phyloP scores from a whole-genome alignment of 2,329 filamentous ascomycete species.

The Sclerotiophoma versabilis region DNA sequence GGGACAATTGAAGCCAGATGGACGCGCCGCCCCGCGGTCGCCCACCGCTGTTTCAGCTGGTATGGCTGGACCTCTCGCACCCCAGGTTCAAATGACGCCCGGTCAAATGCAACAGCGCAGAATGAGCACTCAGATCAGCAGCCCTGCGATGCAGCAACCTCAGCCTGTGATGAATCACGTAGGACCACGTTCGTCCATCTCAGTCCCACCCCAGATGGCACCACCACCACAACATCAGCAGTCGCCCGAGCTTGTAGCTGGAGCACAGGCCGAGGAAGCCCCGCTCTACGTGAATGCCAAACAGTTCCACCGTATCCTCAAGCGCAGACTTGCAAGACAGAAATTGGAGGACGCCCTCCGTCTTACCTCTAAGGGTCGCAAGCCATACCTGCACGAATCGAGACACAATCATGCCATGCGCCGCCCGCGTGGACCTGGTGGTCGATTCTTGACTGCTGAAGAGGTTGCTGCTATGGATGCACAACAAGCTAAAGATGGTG shows the following conservation, averaged over 20 bases:
- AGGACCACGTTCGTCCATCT: constrained; percentile 58
- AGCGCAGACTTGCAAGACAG: constrained; percentile 90
- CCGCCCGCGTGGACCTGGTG: constrained; percentile 88
- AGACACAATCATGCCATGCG: constrained; percentile 99
- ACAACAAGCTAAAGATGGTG: constrained; percentile 35
- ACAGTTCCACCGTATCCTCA: constrained; percentile 96
- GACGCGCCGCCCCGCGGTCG: constrained; percentile 75
- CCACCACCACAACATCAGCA: constrained; percentile 73
- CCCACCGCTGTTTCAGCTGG: constrained; percentile 72
- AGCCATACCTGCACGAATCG: constrained; percentile 96
- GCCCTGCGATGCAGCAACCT: constrained; percentile 67
- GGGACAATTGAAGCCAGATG: constrained; percentile 70
- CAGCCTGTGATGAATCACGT: constrained; percentile 79
- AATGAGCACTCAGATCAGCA: constrained; percentile 53
- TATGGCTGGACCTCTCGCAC: constrained; percentile 54
- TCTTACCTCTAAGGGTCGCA: constrained; percentile 91
- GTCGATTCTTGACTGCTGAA: constrained; percentile 93
- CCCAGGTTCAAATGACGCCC: constrained; percentile 50
- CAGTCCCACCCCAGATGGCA: constrained; percentile 58
- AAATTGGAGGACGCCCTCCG: constrained; percentile 91
- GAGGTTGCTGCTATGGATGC: constrained; percentile 88
- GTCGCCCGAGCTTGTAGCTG: constrained; percentile 79
- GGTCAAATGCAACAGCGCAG: constrained; percentile 46
- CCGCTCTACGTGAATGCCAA: constrained; percentile 98
- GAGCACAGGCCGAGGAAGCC: constrained; percentile 78